Evolutionary conservation across 1,284 basidiomycete species (phyloP).

Genomic region (Boletus sp.): DNA sequence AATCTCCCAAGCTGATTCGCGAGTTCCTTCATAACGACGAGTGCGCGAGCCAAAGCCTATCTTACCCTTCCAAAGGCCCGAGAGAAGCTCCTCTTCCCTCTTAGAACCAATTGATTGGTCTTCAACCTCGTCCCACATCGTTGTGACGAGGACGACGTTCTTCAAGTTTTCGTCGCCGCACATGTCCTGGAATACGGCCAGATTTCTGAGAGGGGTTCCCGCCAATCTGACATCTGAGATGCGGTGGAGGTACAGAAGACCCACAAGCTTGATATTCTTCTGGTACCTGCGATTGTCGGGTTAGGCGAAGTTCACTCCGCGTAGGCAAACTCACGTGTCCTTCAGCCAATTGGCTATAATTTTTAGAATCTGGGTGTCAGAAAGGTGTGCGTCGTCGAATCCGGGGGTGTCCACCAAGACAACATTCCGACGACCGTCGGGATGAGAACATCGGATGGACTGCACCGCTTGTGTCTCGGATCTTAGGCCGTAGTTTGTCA

Average conservation of each 20-base stretch:
- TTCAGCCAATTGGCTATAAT: slow-evolving; percentile 25
- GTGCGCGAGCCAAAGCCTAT: slow-evolving; percentile 12
- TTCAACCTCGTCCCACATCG: slow-evolving; percentile 31
- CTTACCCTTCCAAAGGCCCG: slow-evolving; percentile 18
- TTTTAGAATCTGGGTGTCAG: slow-evolving; percentile 17
- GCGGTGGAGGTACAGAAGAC: slow-evolving; percentile 31
- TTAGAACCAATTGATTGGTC: slow-evolving; percentile 15
- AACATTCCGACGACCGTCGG: slow-evolving; percentile 16
- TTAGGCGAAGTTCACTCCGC: neutral
- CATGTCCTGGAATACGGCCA: slow-evolving; percentile 25
- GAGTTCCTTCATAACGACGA: slow-evolving; percentile 11
- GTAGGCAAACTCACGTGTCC: slow-evolving; percentile 15
- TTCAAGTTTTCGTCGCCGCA: slow-evolving; percentile 22
- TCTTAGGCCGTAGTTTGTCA: neutral
- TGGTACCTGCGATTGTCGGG: slow-evolving; percentile 8
- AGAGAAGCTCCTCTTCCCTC: slow-evolving; percentile 16
- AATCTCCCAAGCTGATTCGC: slow-evolving; percentile 19
- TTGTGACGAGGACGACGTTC: slow-evolving; percentile 31
- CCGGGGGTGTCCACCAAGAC: slow-evolving; percentile 29
- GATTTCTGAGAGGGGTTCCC: slow-evolving; percentile 30
- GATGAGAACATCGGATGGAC: slow-evolving; percentile 11
- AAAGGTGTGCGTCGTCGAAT: slow-evolving; percentile 20
- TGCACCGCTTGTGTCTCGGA: slow-evolving; percentile 13
- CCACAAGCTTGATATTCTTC: slow-evolving; percentile 20
- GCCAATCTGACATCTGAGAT: slow-evolving; percentile 45